A percentile compares a stretch with the other conserved stretches of the same genome.
Conservation (phyloP, 2,329 filamentous ascomycete genomes). For the Aureobasidium sp. region DNA sequence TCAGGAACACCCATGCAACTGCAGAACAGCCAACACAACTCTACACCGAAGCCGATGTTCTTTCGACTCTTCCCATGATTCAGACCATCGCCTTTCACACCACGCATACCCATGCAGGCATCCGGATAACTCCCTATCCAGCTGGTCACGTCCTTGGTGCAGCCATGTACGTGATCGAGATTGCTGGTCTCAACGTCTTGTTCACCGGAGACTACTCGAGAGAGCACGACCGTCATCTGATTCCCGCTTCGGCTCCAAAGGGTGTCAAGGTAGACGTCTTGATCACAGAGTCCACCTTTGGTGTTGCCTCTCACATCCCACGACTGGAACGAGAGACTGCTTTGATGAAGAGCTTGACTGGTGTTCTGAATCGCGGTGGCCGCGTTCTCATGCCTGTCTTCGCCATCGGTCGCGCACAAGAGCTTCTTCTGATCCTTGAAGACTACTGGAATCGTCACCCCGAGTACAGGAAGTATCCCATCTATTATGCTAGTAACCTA, state of each 20-base stretch:
- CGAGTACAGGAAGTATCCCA: slow-evolving; percentile 82
- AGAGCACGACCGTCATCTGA: slow-evolving; percentile 89
- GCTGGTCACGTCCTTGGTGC: slow-evolving; percentile 96
- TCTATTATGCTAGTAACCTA: slow-evolving; percentile 95
- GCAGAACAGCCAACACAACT: slow-evolving; percentile 58
- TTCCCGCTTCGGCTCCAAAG: slow-evolving; percentile 82
- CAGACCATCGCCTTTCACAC: slow-evolving; percentile 98
- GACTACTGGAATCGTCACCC: slow-evolving; percentile 91
- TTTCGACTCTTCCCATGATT: slow-evolving; percentile 86
- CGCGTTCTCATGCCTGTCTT: slow-evolving; percentile 93
- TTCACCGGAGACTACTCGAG: slow-evolving; percentile 97
- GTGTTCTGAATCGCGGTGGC: slow-evolving; percentile 82
- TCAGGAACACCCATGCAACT: slow-evolving; percentile 54
- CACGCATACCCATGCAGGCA: slow-evolving; percentile 92
- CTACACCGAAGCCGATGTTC: slow-evolving; percentile 91
- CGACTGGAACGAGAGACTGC: slow-evolving; percentile 84
- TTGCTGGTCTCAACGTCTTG: slow-evolving; percentile 90
- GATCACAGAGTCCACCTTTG: slow-evolving; percentile 96
- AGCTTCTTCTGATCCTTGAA: slow-evolving; percentile 86
- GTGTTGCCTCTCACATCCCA: slow-evolving; percentile 87
- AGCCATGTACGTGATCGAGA: slow-evolving; percentile 97
- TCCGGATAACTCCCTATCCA: slow-evolving; percentile 92
- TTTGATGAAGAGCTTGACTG: slow-evolving; percentile 90
- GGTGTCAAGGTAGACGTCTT: slow-evolving; percentile 90
- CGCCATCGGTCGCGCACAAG: slow-evolving; percentile 85